These are phyloP conservation scores for Marchantia polymorpha DNA, from an alignment of 225 moss, liverwort and hornwort genomes.

Conservation along the genomic window DNA sequence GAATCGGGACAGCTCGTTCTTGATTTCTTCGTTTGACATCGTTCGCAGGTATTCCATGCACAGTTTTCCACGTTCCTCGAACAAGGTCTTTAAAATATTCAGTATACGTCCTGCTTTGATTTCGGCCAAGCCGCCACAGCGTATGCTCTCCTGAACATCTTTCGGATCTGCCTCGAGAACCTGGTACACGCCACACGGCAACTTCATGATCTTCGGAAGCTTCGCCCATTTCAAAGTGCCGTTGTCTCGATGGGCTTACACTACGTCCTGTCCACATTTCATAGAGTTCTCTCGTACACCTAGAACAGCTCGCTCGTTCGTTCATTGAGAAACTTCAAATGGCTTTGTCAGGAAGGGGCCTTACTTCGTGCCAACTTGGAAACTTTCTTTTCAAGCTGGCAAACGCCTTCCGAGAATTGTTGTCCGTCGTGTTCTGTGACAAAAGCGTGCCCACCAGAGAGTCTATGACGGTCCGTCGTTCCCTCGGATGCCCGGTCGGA, in stretches of 20 bases:
- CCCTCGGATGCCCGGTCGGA: constrained; percentile 45
- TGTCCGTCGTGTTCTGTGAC: constrained; percentile 89
- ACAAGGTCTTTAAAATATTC: constrained; percentile 67
- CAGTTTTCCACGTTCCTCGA: constrained; percentile 67
- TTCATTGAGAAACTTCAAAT: background rate
- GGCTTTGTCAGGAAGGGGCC: too few species aligned
- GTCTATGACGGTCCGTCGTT: constrained; percentile 66
- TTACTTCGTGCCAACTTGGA: constrained; percentile 83
- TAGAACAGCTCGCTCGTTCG: too few species aligned
- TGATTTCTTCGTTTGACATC: constrained; percentile 76
- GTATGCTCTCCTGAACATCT: constrained; percentile 70
- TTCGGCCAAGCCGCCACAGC: constrained; percentile 87
- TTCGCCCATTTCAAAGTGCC: too few species aligned
- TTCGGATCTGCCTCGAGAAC: constrained; percentile 65
- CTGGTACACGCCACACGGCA: constrained; percentile 26
- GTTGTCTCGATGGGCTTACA: too few species aligned
- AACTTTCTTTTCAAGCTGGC: constrained; percentile 59
- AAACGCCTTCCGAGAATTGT: constrained; percentile 76
- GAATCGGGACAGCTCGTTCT: constrained; percentile 82
- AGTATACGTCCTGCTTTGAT: constrained; percentile 67
- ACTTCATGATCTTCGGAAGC: background rate
- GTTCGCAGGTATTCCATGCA: constrained; percentile 75
- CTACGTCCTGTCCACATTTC: background rate
- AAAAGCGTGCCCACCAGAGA: constrained; percentile 81
- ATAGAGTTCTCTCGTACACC: background rate